Evolutionary conservation across 208 protist genomes (phyloP), one percentile per base, ranked within the genome.

Genomic region (Leptomonas pyrrhocoris): DNA sequence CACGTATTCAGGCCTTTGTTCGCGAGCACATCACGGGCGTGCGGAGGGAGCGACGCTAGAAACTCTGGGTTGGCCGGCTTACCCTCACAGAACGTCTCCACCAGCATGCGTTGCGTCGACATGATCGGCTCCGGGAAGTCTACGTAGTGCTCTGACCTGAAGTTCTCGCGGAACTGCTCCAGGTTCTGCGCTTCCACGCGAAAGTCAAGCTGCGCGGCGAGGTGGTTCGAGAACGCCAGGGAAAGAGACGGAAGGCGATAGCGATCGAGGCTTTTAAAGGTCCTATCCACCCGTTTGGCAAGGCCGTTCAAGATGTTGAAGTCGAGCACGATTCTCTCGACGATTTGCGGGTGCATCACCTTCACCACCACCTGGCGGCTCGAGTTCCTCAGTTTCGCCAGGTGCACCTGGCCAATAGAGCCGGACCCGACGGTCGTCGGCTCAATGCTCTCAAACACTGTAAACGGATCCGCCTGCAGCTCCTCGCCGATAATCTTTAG

Each of bases 391-490:
- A 96, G 73, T 40, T 79, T 84, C 12, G 93, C 93, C 25, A 93
- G 61, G 64, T 97, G 93, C n/a, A 97, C 93, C 77, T 97, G 93
- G 0, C 90, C 93, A 82, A 97, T 97, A 3, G 89, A 95, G 55
- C 93, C 93, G 15, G 89, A 95, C 21, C 93, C 93, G 15, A 97
- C 81, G 50, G 90, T 84, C 40, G 59, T 77, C 23, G 67, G 48
- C 45, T 95, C 82, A 34, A 97, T 85, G 18, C 50, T 59, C n/a
- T 83, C 76, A 72, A 97, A 95, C 34, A 95, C 73, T 28, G 51
- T 73, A 30, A 70, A 60, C 6, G 88, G 80, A 40, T 88, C 84
- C 60, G 65, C 62, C 27, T 81, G 71, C 23, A 96, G 73, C 64
- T 97, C 93, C 74, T 97, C 85, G 40, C 68, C 46, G 13, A 97